These are phyloP conservation scores for Kuraishia ogatae DNA, from an alignment of 805 yeast species.

Conservation along the genomic window DNA sequence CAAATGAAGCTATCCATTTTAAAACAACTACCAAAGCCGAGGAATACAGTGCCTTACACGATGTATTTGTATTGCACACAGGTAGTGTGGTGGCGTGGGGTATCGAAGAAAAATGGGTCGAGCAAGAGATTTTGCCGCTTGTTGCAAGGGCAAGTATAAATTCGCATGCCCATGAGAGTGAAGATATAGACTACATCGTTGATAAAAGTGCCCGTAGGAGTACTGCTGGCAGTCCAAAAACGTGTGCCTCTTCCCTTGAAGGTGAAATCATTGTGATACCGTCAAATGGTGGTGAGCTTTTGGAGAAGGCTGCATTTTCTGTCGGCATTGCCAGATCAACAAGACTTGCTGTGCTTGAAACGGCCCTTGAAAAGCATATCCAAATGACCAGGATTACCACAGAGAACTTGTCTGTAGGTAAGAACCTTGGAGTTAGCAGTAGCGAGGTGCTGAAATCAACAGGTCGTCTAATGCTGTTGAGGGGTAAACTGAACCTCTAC, in stretches of 20 bases:
- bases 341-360: constrained; percentile 72
- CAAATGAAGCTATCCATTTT: constrained; percentile 61
- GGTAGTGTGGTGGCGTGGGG: constrained; percentile 89
- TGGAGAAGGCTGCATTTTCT: constrained; percentile 84
- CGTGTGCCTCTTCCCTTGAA: constrained; percentile 35
- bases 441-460: constrained; percentile 59
- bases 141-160: constrained; percentile 39
- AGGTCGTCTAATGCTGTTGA: constrained; percentile 63
- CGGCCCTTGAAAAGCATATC: constrained; percentile 62
- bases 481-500: constrained; percentile 80
- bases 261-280: constrained; percentile 69
- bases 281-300: constrained; percentile 38
- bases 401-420: constrained; percentile 58
- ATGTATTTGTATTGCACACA: constrained; percentile 60
- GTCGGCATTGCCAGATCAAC: constrained; percentile 85
- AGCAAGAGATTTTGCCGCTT: constrained; percentile 40
- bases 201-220: background rate
- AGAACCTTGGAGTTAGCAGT: constrained; percentile 40
- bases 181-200: constrained; percentile 71
- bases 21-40: constrained; percentile 19
- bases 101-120: constrained; percentile 44
- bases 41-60: constrained; percentile 17
- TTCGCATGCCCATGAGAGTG: constrained; percentile 55
- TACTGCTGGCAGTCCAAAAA: constrained; percentile 11
- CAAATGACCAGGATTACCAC: constrained; percentile 54